Conservation (phyloP, 306 rosid genomes). For the Herpetospermum pedunculosum region DNA sequence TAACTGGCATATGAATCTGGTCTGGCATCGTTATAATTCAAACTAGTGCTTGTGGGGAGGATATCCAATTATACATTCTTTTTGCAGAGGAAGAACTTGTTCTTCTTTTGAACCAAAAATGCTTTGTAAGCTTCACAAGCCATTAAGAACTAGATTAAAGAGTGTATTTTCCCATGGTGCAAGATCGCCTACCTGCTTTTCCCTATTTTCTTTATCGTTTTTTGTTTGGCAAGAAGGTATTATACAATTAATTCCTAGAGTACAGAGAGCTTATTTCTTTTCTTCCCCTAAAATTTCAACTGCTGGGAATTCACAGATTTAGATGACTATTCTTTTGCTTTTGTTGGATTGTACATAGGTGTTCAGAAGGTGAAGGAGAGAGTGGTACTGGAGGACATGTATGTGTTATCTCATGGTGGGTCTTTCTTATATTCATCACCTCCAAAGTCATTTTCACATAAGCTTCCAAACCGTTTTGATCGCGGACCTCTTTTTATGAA, state of each 20-base stretch:
- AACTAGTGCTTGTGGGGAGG: not conserved
- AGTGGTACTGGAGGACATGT: conserved; percentile 85
- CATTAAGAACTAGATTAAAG: not conserved
- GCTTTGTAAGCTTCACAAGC: not conserved
- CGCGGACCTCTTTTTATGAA: conserved; percentile 77
- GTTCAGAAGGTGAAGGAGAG: conserved; percentile 93
- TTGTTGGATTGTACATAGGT: conserved; percentile 24
- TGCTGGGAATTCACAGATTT: not conserved
- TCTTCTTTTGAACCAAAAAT: not conserved
- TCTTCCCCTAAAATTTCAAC: not conserved
- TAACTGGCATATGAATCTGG: not conserved
- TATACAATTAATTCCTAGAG: not conserved
- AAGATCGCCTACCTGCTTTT: not conserved
- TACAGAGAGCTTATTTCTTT: not conserved
- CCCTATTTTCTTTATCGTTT: not conserved
- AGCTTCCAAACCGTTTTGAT: conserved; percentile 81
- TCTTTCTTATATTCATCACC: conserved; percentile 55
- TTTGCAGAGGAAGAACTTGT: not conserved
- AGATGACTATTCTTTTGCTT: not conserved
- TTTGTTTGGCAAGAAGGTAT: not conserved
- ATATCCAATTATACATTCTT: not conserved
- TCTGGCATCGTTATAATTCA: not conserved
- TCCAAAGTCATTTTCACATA: conserved; percentile 73
- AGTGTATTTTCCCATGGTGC: not conserved
- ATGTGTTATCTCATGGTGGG: conserved; percentile 49